These are phyloP conservation scores for Aspergillus hancockii DNA, from an alignment of 495 filamentous ascomycete species.

Conservation along the genomic window DNA sequence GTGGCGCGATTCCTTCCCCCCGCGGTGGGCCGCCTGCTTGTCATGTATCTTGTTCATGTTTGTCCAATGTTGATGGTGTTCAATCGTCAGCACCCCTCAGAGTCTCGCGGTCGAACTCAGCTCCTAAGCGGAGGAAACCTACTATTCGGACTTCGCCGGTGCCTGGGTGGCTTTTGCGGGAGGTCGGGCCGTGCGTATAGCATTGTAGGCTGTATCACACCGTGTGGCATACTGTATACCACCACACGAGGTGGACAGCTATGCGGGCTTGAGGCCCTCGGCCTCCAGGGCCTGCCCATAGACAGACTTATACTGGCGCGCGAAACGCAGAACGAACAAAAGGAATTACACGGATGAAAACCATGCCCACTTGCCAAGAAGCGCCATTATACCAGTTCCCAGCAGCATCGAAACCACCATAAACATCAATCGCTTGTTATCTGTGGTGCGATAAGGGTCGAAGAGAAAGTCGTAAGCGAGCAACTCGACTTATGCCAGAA, in stretches of 20 bases:
- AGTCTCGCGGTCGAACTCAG: neutral
- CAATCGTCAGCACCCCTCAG: too few species aligned
- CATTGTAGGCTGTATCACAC: conserved; percentile 70
- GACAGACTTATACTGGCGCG: conserved; percentile 60
- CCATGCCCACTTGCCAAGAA: conserved; percentile 33
- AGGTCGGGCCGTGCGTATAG: conserved; percentile 49
- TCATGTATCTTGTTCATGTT: too few species aligned
- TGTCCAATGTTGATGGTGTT: too few species aligned
- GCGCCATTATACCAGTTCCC: conserved; percentile 15
- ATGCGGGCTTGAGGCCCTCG: conserved; percentile 64
- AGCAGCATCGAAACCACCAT: conserved; percentile 13
- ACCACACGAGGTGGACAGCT: conserved; percentile 64
- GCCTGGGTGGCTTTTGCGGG: conserved; percentile 33
- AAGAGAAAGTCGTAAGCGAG: conserved; percentile 40
- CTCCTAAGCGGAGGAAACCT: conserved; percentile 19
- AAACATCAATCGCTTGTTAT: conserved; percentile 9
- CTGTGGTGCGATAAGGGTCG: conserved; percentile 33
- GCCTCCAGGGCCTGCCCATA: conserved; percentile 72
- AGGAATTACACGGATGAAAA: too few species aligned
- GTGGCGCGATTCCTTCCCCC: too few species aligned
- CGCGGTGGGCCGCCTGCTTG: too few species aligned
- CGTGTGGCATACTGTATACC: conserved; percentile 61
- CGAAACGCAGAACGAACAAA: conserved; percentile 63
- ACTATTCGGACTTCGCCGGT: conserved; percentile 27
- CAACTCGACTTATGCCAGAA: conserved; percentile 75